phyloP scores from a whole-genome alignment of 768 basidiomycete species.

The Sporobolomyces phaffii region DNA sequence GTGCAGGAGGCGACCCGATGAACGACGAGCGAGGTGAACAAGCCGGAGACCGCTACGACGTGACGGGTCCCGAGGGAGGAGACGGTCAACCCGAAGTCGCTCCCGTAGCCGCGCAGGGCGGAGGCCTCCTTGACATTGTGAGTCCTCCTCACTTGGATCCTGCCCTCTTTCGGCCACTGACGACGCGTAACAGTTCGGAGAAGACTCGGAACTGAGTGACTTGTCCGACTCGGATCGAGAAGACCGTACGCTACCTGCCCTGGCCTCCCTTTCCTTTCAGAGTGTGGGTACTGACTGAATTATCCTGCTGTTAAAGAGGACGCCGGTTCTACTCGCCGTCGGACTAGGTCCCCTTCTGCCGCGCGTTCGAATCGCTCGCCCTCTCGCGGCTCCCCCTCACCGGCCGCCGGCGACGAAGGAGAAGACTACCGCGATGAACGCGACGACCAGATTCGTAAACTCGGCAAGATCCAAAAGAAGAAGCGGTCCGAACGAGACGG shows the following conservation, averaged over 20 bases:
- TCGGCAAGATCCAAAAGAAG: constrained; percentile 45
- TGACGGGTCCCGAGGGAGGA: constrained; percentile 2
- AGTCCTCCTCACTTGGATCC: background rate
- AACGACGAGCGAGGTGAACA: background rate
- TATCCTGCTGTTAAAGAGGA: too few relatives aligned
- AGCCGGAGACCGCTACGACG: background rate
- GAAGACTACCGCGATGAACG: constrained; percentile 47
- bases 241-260: constrained; percentile 9
- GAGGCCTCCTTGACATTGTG: background rate
- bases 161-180: background rate
- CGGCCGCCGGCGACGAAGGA: constrained; percentile 49
- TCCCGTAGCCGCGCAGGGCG: background rate
- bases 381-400: too few relatives aligned
- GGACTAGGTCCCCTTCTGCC: constrained; percentile 48
- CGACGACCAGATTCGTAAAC: constrained; percentile 52
- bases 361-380: constrained; percentile 48
- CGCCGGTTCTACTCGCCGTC: too few relatives aligned
- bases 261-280: background rate
- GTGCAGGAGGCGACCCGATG: background rate
- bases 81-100: constrained; percentile 4
- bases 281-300: background rate
- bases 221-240: constrained; percentile 61
- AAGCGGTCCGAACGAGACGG: background rate
- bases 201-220: constrained; percentile 59
- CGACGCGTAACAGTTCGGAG: constrained; percentile 55